Percentiles rank a stretch among this genome's conserved stretches.
Conservation (phyloP, 148 eudicot genomes). For the Chenopodium album region DNA sequence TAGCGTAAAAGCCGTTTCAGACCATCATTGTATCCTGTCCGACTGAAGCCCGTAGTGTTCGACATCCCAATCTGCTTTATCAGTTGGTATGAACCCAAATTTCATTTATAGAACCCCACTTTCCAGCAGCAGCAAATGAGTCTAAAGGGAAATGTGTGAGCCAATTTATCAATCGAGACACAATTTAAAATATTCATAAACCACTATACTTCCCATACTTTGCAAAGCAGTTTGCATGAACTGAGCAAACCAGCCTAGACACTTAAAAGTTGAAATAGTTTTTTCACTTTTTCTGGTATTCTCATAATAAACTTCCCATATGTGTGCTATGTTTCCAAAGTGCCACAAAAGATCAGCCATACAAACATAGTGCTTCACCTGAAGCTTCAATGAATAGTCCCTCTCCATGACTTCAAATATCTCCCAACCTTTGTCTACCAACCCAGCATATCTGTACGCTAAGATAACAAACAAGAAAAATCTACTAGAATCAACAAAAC, state of each 20-base stretch:
- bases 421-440: constrained; percentile 58
- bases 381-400: constrained; percentile 64
- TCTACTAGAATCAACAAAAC: neutral
- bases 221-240: constrained; percentile 42
- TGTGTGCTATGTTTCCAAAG: constrained; percentile 58
- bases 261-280: constrained; percentile 56
- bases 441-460: constrained; percentile 28
- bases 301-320: constrained; percentile 55
- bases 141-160: too few relatives aligned
- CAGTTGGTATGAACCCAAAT: neutral
- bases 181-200: constrained; percentile 53
- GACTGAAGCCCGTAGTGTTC: constrained; percentile 74
- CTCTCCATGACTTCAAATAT: constrained; percentile 72
- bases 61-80: constrained; percentile 61
- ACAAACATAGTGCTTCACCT: constrained; percentile 91
- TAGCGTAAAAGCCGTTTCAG: neutral
- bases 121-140: neutral
- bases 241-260: constrained; percentile 49
- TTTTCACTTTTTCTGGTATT: constrained; percentile 51
- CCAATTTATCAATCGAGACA: constrained; percentile 19
- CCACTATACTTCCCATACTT: constrained; percentile 65
- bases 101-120: too few relatives aligned
- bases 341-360: constrained; percentile 90
- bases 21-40: constrained; percentile 56
- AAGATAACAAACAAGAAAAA: too few relatives aligned